Percentiles rank a stretch among this genome's conserved stretches.
Evolutionary conservation across 306 rosid genomes (phyloP).

Genomic region (Cucurbita argyrosperma): DNA sequence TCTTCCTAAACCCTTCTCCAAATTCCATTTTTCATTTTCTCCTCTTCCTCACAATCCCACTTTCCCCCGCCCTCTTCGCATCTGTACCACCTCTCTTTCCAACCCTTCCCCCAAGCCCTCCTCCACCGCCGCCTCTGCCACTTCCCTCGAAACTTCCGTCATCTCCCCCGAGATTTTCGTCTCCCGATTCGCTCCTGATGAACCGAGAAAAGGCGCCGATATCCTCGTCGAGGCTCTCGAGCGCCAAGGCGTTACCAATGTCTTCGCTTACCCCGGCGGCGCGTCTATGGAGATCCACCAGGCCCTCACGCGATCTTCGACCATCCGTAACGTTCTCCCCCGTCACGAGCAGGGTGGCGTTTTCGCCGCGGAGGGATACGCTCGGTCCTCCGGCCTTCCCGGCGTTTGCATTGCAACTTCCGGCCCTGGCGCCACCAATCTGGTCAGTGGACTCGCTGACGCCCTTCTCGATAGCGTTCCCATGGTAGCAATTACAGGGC

Average conservation of each 20-base stretch:
- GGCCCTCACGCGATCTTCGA: conserved; percentile 61
- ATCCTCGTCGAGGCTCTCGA: conserved; percentile 86
- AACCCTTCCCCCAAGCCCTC: conserved; percentile 14
- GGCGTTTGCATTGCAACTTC: conserved; percentile 90
- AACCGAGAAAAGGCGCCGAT: conserved; percentile 72
- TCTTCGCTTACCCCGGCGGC: conserved; percentile 91
- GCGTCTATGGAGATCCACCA: conserved; percentile 96
- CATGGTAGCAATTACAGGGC: conserved; percentile 68
- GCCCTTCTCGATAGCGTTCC: conserved; percentile 67
- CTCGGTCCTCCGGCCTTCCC: conserved; percentile 62
- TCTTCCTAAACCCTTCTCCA: conserved; percentile 5
- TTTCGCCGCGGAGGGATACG: conserved; percentile 86
- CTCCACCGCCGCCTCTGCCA: conserved; percentile 5
- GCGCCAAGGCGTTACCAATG: conserved; percentile 54
- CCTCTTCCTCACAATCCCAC: conserved; percentile 2
- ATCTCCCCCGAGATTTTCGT: background rate
- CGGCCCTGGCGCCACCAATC: conserved; percentile 86
- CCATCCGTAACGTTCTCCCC: conserved; percentile 61
- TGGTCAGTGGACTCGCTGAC: conserved; percentile 79
- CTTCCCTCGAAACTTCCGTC: background rate
- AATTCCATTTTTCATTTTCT: conserved; percentile 18
- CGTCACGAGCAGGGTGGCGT: conserved; percentile 89
- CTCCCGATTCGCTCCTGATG: conserved; percentile 33
- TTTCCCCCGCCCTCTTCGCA: conserved; percentile 6
- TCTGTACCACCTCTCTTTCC: conserved; percentile 24